phyloP scores from a whole-genome alignment of 345 rosid genomes.

The Adansonia digitata region DNA sequence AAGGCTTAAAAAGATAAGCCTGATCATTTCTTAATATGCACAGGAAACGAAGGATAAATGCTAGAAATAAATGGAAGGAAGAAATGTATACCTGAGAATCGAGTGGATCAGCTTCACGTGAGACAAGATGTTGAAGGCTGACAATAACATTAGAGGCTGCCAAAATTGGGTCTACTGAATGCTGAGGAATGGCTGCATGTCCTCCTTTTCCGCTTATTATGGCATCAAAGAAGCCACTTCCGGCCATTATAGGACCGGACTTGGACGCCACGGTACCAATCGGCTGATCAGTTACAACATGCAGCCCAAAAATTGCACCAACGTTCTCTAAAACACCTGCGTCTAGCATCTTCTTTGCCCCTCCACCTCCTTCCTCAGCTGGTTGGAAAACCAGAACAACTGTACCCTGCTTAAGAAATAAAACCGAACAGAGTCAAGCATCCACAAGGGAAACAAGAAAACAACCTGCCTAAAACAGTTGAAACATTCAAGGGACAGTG shows the following conservation, averaged over 20 bases:
- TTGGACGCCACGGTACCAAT: slow-evolving; percentile 55
- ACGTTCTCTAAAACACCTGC: slow-evolving; percentile 64
- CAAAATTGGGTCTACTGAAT: slow-evolving; percentile 62
- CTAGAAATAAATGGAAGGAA: background rate
- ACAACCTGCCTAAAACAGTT: background rate
- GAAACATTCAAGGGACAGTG: background rate
- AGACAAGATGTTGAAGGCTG: slow-evolving; percentile 78
- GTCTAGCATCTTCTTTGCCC: slow-evolving; percentile 65
- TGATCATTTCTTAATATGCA: background rate
- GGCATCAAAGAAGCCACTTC: slow-evolving; percentile 70
- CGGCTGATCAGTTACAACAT: slow-evolving; percentile 31
- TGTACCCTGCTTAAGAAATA: slow-evolving; percentile 53
- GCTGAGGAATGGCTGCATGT: slow-evolving; percentile 87
- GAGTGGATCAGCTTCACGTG: slow-evolving; percentile 86
- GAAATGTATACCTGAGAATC: slow-evolving; percentile 70
- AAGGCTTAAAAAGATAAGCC: background rate
- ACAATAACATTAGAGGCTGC: slow-evolving; percentile 75
- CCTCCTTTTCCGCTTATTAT: slow-evolving; percentile 78
- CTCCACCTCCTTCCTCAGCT: slow-evolving; percentile 96
- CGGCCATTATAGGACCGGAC: slow-evolving; percentile 70
- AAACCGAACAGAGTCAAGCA: slow-evolving; percentile 7
- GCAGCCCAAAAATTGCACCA: slow-evolving; percentile 71
- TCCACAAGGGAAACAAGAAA: background rate
- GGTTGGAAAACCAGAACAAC: slow-evolving; percentile 86
- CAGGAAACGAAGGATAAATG: background rate